Evolutionary conservation across 179 eudicot genomes (phyloP), one percentile per base, ranked within the genome.

Genomic region (Corrigiola litoralis): DNA sequence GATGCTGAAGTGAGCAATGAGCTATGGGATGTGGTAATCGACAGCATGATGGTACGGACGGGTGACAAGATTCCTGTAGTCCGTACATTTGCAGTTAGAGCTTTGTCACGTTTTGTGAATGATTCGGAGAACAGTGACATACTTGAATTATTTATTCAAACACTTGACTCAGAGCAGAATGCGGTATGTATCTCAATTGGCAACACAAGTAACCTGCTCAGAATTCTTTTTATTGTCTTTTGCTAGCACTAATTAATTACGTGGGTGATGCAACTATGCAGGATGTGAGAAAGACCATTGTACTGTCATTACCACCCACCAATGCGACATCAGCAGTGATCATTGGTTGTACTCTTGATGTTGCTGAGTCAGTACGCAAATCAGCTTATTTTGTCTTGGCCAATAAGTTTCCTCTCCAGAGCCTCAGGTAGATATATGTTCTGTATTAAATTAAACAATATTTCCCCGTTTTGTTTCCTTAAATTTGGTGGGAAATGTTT

Each of bases 11-110:
- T 91, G 50, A 86, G 88, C 75, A 67, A 65, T 72, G 99, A 87
- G 55, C 82, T 91, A 0, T 95, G 96, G 97, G 99, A 91, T 70
- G 88, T 85, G 69, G 96, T 91, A 67, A 85, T 88, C 58, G 97
- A 91, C 23, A 79, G 81, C 75, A 85, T 95, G 95, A 81, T 79
- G 80, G 33, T 50, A 49, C 84, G 97, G 42, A 77, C 78, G 40
- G 80, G 76, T 46, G 99, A 95, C 76, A 95, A 91, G 81, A 76
- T 85, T 55, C 87, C 97, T n/a, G 67, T 69, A 31, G 69, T 95
- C 55, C 96, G 99, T 29, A 79, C 87, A 49, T 95, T 71, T 80
- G 89, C 97, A 48, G 78, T 88, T 62, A 84, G 96, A 71, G 87
- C 97, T 74, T 92, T 95, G 41, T 81, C 97, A 18, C 99, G 99